phyloP scores from a whole-genome alignment of 306 rosid genomes.

The Trichosanthes truncata region DNA sequence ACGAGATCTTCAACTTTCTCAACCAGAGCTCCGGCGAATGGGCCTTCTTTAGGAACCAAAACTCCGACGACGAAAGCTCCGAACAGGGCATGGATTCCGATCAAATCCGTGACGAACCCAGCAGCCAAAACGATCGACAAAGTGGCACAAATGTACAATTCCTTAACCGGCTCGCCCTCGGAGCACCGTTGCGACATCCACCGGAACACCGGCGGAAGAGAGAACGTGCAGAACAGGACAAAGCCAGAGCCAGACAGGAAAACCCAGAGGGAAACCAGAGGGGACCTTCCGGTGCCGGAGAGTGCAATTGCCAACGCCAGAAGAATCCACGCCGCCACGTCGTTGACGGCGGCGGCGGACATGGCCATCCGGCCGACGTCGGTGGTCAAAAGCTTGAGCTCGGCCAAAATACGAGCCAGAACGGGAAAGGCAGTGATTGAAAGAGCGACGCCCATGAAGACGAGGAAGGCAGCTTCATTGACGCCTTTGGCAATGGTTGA shows the following conservation, averaged over 20 bases:
- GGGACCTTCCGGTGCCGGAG: conserved; percentile 49
- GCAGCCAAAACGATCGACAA: conserved; percentile 61
- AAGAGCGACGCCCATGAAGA: conserved; percentile 68
- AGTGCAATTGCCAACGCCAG: conserved; percentile 87
- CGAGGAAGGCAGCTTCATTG: conserved; percentile 34
- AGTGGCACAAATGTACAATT: conserved; percentile 54
- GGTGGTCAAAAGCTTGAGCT: conserved; percentile 78
- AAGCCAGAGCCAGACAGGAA: conserved; percentile 50
- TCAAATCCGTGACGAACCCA: conserved; percentile 66
- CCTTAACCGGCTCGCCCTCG: conserved; percentile 75
- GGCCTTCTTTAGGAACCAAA: conserved; percentile 71
- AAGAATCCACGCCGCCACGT: conserved; percentile 80
- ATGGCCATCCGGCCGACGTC: conserved; percentile 72
- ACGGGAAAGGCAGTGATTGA: conserved; percentile 83
- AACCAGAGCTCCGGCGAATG: conserved; percentile 61
- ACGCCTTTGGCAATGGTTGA: conserved; percentile 42
- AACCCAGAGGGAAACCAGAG: conserved; percentile 69
- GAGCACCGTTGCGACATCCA: conserved; percentile 53
- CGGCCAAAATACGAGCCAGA: conserved; percentile 77
- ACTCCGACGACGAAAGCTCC: conserved; percentile 79
- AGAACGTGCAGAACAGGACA: conserved; percentile 26
- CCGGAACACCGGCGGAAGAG: conserved; percentile 47
- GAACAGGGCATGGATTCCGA: conserved; percentile 89
- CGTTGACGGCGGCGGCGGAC: conserved; percentile 97
- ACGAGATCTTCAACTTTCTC: conserved; percentile 95